These are phyloP conservation scores for Aspergillus panamensis DNA, from an alignment of 495 filamentous ascomycete species.

Conservation along the genomic window DNA sequence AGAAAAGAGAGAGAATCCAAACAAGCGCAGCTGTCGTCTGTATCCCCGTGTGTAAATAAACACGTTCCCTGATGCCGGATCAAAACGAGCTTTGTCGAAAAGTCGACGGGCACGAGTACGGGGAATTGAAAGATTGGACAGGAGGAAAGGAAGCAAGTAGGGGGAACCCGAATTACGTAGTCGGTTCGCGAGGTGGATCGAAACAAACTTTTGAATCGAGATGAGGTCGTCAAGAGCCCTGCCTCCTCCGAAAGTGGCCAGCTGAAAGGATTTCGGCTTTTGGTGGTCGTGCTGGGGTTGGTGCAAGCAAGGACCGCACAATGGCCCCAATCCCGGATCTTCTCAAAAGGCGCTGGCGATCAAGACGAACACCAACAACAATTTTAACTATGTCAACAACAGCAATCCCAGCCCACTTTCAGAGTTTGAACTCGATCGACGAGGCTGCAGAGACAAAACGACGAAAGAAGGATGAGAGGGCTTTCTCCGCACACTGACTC, in stretches of 20 bases:
- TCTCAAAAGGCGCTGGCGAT: not conserved
- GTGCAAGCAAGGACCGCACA: conserved; percentile 33
- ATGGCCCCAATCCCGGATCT: not conserved
- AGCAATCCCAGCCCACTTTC: conserved; percentile 7
- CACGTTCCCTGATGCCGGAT: conserved; percentile 16
- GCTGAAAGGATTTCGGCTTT: not conserved
- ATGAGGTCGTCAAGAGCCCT: conserved; percentile 13
- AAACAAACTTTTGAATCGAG: conserved; percentile 11
- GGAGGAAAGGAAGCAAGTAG: conserved; percentile 13
- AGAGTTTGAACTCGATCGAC: conserved; percentile 16
- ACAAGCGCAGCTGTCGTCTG: conserved; percentile 11
- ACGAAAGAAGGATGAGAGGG: conserved; percentile 10
- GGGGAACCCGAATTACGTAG: conserved; percentile 13
- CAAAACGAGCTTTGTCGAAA: conserved; percentile 17
- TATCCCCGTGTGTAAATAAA: not conserved
- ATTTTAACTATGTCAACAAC: not conserved
- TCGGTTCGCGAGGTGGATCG: conserved; percentile 4
- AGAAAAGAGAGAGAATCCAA: conserved; percentile 15
- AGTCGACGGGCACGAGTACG: conserved; percentile 21
- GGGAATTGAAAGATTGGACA: conserved; percentile 14
- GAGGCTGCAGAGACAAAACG: conserved; percentile 14
- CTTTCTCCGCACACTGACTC: not conserved
- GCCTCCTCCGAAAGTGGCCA: conserved; percentile 8
- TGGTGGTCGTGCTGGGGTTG: not conserved
- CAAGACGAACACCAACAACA: not conserved